Conservation (phyloP, 2,329 filamentous ascomycete genomes). For the Aspergillus intermedius region DNA sequence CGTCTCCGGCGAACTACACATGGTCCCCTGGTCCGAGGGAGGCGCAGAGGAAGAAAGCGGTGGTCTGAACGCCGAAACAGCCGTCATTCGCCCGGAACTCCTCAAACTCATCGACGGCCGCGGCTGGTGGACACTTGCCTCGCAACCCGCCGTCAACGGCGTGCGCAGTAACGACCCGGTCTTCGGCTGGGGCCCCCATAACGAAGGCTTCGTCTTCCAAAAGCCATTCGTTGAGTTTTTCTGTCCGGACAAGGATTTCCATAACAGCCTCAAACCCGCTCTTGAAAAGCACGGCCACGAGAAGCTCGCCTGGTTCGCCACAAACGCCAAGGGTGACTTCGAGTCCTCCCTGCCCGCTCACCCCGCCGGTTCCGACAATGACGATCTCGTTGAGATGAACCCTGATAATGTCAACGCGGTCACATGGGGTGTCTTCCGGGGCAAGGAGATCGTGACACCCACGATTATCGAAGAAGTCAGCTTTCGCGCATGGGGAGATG, state of each 20-base stretch:
- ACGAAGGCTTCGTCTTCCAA: slow-evolving; percentile 88
- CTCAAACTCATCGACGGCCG: slow-evolving; percentile 65
- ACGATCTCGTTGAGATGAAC: slow-evolving; percentile 29
- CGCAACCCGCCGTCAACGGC: slow-evolving; percentile 89
- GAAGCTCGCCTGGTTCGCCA: slow-evolving; percentile 79
- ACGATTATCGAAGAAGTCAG: slow-evolving; percentile 95
- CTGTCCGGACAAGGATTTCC: slow-evolving; percentile 68
- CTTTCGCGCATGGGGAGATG: slow-evolving; percentile 89
- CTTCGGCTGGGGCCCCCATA: slow-evolving; percentile 88
- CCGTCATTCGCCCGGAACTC: slow-evolving; percentile 69
- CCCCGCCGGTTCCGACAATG: slow-evolving; percentile 19
- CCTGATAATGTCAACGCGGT: slow-evolving; percentile 75
- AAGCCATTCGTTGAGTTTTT: slow-evolving; percentile 99
- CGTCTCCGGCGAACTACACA: slow-evolving; percentile 68
- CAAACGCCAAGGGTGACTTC: slow-evolving; percentile 72
- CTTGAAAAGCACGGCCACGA: slow-evolving; percentile 56
- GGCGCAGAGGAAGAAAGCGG: slow-evolving; percentile 53
- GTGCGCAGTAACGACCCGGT: slow-evolving; percentile 66
- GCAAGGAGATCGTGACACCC: slow-evolving; percentile 91
- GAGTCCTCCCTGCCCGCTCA: slow-evolving; percentile 49
- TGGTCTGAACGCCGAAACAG: slow-evolving; percentile 63
- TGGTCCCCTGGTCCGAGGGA: slow-evolving; percentile 84
- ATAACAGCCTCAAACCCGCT: slow-evolving; percentile 52
- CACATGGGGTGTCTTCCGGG: slow-evolving; percentile 92
- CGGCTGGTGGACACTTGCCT: slow-evolving; percentile 95